Conservation (phyloP, 306 rosid genomes). For the Medicago lupulina region DNA sequence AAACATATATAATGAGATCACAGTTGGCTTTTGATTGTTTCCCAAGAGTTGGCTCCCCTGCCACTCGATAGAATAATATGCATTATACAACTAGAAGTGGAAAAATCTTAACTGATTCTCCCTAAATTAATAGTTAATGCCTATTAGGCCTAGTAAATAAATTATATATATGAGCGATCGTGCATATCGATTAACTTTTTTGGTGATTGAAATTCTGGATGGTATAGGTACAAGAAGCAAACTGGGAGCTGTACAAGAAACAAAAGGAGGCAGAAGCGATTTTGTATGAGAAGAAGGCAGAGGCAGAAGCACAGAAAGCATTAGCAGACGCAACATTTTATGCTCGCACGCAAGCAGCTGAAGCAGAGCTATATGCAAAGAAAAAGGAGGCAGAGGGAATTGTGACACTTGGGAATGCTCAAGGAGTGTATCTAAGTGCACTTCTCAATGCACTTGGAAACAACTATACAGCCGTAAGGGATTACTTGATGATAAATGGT, state of each 20-base stretch:
- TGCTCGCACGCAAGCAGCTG: conserved; percentile 38
- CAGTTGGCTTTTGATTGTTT: too few relatives aligned
- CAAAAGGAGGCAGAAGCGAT: conserved; percentile 17
- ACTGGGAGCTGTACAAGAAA: not conserved
- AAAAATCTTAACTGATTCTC: too few relatives aligned
- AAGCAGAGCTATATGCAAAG: conserved; percentile 41
- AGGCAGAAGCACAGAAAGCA: conserved; percentile 46
- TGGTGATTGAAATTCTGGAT: not conserved
- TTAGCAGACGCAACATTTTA: conserved; percentile 40
- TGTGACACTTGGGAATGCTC: conserved; percentile 37
- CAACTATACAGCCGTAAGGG: conserved; percentile 36
- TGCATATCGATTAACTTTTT: too few relatives aligned
- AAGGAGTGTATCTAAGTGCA: conserved; percentile 34
- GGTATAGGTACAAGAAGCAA: conserved; percentile 4
- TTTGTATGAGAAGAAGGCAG: conserved; percentile 42
- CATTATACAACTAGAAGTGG: too few relatives aligned
- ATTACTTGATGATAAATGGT: conserved; percentile 44
- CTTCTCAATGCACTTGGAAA: conserved; percentile 43
- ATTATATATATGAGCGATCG: too few relatives aligned
- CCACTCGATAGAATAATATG: too few relatives aligned
- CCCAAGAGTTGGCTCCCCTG: too few relatives aligned
- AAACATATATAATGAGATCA: too few relatives aligned
- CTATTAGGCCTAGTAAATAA: too few relatives aligned
- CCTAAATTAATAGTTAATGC: too few relatives aligned
- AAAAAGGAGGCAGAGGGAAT: conserved; percentile 39